phyloP scores from a whole-genome alignment of 1,284 basidiomycete genomes.

The Ceratobasidium sp. region DNA sequence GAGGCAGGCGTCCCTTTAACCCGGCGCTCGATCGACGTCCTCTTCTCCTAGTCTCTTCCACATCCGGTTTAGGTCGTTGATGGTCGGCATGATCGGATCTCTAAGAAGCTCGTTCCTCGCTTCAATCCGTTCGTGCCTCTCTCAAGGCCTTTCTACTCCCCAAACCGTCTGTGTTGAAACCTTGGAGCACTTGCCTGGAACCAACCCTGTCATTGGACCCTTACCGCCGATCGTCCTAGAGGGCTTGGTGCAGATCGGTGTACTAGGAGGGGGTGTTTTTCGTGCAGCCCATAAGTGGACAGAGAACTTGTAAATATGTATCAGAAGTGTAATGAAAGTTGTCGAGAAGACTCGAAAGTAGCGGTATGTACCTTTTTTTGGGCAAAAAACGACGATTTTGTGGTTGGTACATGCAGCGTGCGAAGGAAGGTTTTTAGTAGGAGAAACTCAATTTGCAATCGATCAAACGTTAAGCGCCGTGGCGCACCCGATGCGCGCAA shows the following conservation, averaged over 20 bases:
- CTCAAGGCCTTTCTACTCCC: neutral
- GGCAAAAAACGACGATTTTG: neutral
- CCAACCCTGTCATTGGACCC: neutral
- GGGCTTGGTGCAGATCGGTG: neutral
- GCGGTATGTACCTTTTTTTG: neutral
- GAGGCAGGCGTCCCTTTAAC: too few relatives aligned
- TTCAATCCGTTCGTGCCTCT: constrained; percentile 15
- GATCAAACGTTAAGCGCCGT: constrained; percentile 17
- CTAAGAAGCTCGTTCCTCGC: constrained; percentile 20
- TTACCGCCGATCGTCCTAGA: neutral
- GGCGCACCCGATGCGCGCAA: neutral
- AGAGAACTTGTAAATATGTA: too few relatives aligned
- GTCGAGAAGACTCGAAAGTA: neutral
- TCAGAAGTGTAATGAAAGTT: neutral
- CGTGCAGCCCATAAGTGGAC: neutral
- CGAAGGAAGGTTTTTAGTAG: neutral
- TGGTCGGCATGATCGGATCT: constrained; percentile 5
- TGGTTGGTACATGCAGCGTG: neutral
- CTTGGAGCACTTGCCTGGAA: constrained; percentile 7
- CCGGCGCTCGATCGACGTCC: too few relatives aligned
- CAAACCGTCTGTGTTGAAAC: neutral
- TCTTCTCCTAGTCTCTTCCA: constrained; percentile 1
- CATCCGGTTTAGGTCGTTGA: constrained; percentile 1
- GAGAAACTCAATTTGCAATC: neutral
- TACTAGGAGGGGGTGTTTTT: neutral